Evolutionary conservation across 2,329 filamentous ascomycete species (phyloP).

Genomic region (Tolypocladium endophyticum): DNA sequence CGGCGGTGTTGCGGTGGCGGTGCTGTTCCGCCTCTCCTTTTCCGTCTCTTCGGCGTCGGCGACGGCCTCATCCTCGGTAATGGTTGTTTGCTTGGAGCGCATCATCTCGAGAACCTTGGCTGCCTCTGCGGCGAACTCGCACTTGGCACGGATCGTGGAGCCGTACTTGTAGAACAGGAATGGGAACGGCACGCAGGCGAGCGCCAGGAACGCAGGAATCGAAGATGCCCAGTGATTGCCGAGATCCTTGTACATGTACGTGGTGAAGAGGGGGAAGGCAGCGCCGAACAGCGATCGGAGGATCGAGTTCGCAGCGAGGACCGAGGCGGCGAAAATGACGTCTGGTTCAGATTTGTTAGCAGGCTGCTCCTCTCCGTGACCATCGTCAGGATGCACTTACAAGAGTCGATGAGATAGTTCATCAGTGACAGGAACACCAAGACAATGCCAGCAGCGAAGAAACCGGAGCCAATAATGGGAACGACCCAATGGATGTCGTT

Average conservation of each 20-base stretch:
- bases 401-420: conserved; percentile 59
- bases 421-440: conserved; percentile 55
- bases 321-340: conserved; percentile 67
- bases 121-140: conserved; percentile 60
- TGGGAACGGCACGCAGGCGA: conserved; percentile 63
- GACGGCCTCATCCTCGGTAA: conserved; percentile 17
- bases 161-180: conserved; percentile 71
- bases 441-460: conserved; percentile 47
- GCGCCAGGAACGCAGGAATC: conserved; percentile 62
- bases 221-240: conserved; percentile 69
- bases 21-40: conserved; percentile 11
- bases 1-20: not conserved
- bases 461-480: conserved; percentile 27
- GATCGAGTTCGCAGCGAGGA: conserved; percentile 61
- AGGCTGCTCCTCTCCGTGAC: not conserved
- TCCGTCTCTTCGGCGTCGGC: conserved; percentile 12
- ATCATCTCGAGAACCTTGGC: conserved; percentile 45
- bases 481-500: conserved; percentile 48
- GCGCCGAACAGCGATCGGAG: conserved; percentile 63
- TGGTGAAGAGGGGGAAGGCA: conserved; percentile 64
- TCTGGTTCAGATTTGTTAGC: conserved; percentile 22
- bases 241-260: conserved; percentile 43
- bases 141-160: conserved; percentile 47
- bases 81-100: conserved; percentile 18
- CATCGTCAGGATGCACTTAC: conserved; percentile 11